A percentile compares a stretch with the other conserved stretches of the same genome.
These are phyloP conservation scores for Aspergillus puulaauensis DNA, from an alignment of 2,329 filamentous ascomycete species.

Conservation along the genomic window DNA sequence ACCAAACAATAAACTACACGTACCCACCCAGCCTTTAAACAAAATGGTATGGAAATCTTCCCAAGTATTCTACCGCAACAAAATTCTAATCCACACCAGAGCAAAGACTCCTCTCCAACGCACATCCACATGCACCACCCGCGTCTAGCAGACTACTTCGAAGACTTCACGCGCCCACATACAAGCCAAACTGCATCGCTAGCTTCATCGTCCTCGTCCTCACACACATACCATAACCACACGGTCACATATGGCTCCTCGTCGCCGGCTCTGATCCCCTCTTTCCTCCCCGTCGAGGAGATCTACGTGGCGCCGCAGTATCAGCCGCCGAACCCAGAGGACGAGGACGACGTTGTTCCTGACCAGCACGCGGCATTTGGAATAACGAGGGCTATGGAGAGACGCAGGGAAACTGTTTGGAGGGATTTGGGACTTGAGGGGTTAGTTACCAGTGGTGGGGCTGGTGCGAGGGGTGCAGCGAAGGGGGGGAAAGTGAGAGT, in stretches of 20 bases:
- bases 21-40: background rate
- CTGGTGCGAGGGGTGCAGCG: slow-evolving; percentile 16
- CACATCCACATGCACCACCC: slow-evolving; percentile 51
- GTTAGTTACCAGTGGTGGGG: slow-evolving; percentile 20
- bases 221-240: slow-evolving; percentile 18
- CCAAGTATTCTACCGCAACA: background rate
- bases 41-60: background rate
- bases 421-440: slow-evolving; percentile 49
- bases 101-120: slow-evolving; percentile 51
- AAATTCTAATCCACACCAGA: slow-evolving; percentile 29
- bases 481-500: slow-evolving; percentile 24
- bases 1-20: background rate
- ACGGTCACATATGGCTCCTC: slow-evolving; percentile 31
- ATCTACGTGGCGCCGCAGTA: slow-evolving; percentile 61
- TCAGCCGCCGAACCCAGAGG: slow-evolving; percentile 64
- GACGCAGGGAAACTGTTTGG: slow-evolving; percentile 56
- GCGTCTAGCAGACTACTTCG: slow-evolving; percentile 50
- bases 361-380: slow-evolving; percentile 68
- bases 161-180: slow-evolving; percentile 50
- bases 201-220: slow-evolving; percentile 9
- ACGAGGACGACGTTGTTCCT: slow-evolving; percentile 66
- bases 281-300: slow-evolving; percentile 55
- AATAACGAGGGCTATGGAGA: slow-evolving; percentile 62
- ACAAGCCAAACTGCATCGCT: slow-evolving; percentile 25
- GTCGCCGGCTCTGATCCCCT: slow-evolving; percentile 35